Conservation (phyloP, 352 stramenopile genomes). For the Pythium utonaiense region DNA sequence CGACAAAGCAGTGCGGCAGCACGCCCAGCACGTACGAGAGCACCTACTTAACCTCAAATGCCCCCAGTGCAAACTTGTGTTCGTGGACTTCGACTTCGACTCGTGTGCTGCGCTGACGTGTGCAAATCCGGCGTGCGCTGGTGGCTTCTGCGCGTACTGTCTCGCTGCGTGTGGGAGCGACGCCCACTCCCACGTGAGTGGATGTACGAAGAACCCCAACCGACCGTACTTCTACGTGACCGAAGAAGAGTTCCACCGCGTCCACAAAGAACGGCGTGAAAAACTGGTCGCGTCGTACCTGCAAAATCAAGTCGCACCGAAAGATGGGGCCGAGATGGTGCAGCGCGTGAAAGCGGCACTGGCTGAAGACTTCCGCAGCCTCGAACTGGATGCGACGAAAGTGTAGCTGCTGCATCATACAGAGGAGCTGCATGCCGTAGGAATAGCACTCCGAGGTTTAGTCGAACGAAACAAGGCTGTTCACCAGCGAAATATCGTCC, state of each 20-base stretch:
- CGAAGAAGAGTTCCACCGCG: conserved; percentile 14
- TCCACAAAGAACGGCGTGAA: conserved; percentile 23
- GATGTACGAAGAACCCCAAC: conserved; percentile 23
- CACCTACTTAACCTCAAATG: conserved; percentile 23
- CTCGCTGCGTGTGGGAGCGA: conserved; percentile 20
- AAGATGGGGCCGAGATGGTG: conserved; percentile 9
- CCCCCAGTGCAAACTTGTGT: conserved; percentile 22
- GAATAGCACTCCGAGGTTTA: no score
- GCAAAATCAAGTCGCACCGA: background rate
- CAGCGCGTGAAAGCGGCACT: conserved; percentile 12
- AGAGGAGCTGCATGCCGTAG: no score
- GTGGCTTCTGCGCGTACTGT: conserved; percentile 27
- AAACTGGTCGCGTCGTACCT: conserved; percentile 9
- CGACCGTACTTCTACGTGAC: conserved; percentile 26
- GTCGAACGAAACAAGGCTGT: no score
- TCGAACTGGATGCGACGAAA: conserved; percentile 4
- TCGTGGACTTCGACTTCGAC: conserved; percentile 31
- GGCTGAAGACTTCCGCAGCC: conserved; percentile 8
- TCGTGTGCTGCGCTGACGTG: conserved; percentile 27
- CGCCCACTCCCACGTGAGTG: conserved; percentile 21
- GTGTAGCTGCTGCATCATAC: background rate
- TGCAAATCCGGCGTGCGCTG: conserved; percentile 16
- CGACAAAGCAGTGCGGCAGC: background rate
- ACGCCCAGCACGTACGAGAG: conserved; percentile 23
- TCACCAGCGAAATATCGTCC: no score